Base-by-base conservation (phyloP, 345 rosid genomes). In the Eucalyptus urophylla region DNA sequence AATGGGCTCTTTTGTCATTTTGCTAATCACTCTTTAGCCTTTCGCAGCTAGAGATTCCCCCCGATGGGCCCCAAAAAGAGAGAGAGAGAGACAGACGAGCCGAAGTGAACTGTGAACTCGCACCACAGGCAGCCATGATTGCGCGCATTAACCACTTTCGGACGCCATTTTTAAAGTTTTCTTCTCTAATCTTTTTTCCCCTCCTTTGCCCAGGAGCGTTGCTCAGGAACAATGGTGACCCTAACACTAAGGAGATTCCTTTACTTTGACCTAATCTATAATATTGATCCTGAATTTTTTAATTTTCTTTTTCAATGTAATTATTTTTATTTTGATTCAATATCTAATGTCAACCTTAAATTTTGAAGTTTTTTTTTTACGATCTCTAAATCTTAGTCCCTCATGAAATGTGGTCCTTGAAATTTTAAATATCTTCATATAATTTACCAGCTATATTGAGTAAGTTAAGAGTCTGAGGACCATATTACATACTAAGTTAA, bases 351-450 rank as follows among this genome's bases (percentile, higher is more conserved):
- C 29, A 1, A 10, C 14, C 12, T 22, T 56, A 56, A 65, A 14
- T 2, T 65, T n/a, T 8, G 4, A n/a, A 8, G 58, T n/a, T 65
- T 8, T 5, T 65, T 14, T 2, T 1, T n/a, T n/a, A 8, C 5
- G 0, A 65, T n/a, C 10, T 4, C 0, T 7, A 31, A 65, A 65
- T 65, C 9, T 65, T 15, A 8, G 2, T 65, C 5, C 3, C 19
- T 1, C 17, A 0, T n/a, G 33, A 7, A n/a, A n/a, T 7, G 6
- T 15, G 11, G 0, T 65, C 0, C 0, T 15, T 14, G 0, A 14
- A n/a, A 15, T n/a, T 65, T 65, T 15, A 7, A 3, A n/a, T 65
- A 65, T 14, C 3, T n/a, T n/a, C 37, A 29, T 14, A 7, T 14
- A 29, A 7, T 29, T 14, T 14, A 29, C 6, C 10, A 1, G 1